Percentiles rank a stretch among this genome's conserved stretches.
Evolutionary conservation across 1,284 basidiomycete species (phyloP).

Genomic region (Pyrrhoderma lamaoense): DNA sequence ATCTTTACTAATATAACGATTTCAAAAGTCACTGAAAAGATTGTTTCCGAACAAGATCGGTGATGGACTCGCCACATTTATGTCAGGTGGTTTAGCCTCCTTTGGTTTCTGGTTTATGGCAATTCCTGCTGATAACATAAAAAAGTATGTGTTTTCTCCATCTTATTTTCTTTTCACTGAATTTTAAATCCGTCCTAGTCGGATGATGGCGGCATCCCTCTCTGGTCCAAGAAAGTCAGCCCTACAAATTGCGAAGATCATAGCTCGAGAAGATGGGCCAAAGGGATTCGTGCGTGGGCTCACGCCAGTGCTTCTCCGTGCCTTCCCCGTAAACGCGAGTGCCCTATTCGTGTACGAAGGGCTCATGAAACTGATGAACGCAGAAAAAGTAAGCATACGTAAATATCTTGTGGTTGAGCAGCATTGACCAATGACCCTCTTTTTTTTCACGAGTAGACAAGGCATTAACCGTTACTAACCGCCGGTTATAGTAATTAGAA

Average conservation of each 20-base stretch:
- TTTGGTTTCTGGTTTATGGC: slow-evolving; percentile 63
- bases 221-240: slow-evolving; percentile 42
- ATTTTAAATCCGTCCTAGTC: slow-evolving; percentile 30
- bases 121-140: slow-evolving; percentile 72
- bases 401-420: no score
- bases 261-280: slow-evolving; percentile 43
- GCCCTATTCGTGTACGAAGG: slow-evolving; percentile 69
- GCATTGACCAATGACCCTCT: no score
- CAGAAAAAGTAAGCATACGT: slow-evolving; percentile 46
- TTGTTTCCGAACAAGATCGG: slow-evolving; percentile 37
- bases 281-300: slow-evolving; percentile 58
- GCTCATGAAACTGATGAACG: slow-evolving; percentile 52
- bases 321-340: slow-evolving; percentile 67
- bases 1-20: neutral
- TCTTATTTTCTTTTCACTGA: slow-evolving; percentile 5
- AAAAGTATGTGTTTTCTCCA: slow-evolving; percentile 45
- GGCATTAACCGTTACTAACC: slow-evolving; percentile 14
- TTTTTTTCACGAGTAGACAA: slow-evolving; percentile 2
- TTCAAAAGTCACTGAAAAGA: neutral
- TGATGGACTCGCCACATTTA: slow-evolving; percentile 58
- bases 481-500: no score
- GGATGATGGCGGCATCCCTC: slow-evolving; percentile 51
- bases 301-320: slow-evolving; percentile 53
- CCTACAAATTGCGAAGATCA: slow-evolving; percentile 38
- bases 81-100: slow-evolving; percentile 59